Conservation (phyloP, 2,329 filamentous ascomycete genomes). For the Helotiales sp. region DNA sequence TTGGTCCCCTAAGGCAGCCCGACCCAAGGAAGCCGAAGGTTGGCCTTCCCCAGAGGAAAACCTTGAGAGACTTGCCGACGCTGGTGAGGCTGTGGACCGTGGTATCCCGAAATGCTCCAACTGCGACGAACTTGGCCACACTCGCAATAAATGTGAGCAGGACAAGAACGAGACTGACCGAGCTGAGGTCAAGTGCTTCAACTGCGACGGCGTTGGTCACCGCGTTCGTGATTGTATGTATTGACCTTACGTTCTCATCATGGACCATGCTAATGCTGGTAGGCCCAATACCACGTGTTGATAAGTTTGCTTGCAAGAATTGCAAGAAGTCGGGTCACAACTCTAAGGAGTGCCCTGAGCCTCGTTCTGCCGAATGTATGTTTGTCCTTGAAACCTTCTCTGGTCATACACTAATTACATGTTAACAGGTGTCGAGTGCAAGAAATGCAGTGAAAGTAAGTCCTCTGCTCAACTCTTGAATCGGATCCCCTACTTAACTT, state of each 20-base stretch:
- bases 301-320: slow-evolving; percentile 68
- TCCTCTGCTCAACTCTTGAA: not conserved
- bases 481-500: slow-evolving; percentile 32
- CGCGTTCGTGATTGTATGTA: slow-evolving; percentile 67
- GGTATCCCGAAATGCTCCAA: slow-evolving; percentile 55
- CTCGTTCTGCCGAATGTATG: slow-evolving; percentile 58
- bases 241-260: not conserved
- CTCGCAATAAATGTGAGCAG: slow-evolving; percentile 57
- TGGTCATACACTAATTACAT: no score
- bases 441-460: slow-evolving; percentile 36
- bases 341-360: slow-evolving; percentile 41
- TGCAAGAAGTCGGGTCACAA: slow-evolving; percentile 49
- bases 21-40: slow-evolving; percentile 56
- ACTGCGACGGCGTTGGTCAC: slow-evolving; percentile 65
- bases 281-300: slow-evolving; percentile 59
- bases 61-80: slow-evolving; percentile 61
- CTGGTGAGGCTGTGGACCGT: slow-evolving; percentile 62
- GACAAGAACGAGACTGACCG: slow-evolving; percentile 52
- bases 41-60: slow-evolving; percentile 66
- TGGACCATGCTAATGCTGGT: not conserved
- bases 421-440: slow-evolving; percentile 38
- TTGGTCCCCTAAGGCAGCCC: slow-evolving; percentile 55
- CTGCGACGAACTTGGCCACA: slow-evolving; percentile 51
- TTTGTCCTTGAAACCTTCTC: no score
- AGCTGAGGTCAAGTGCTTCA: slow-evolving; percentile 58